A percentile compares a stretch with the other conserved stretches of the same genome.
Evolutionary conservation across 179 eudicot genomes (phyloP).

Genomic region (Beta lomatogona): DNA sequence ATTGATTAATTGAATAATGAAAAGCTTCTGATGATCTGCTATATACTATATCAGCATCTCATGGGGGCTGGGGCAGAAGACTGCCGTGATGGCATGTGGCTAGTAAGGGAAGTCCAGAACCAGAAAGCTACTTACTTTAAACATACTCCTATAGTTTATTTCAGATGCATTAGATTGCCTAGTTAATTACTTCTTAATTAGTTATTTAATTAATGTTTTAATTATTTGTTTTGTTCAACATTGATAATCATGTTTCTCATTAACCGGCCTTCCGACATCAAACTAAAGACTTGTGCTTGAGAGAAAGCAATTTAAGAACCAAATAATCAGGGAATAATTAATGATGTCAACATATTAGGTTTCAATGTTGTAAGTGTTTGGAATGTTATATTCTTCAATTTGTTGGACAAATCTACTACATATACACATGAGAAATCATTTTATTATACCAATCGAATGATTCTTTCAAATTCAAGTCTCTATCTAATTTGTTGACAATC

Average conservation of each 20-base stretch:
- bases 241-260: slow-evolving; percentile 18
- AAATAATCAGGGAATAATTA: neutral
- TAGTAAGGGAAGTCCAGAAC: slow-evolving; percentile 20
- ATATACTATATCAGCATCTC: neutral
- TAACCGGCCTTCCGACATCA: slow-evolving; percentile 20
- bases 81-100: slow-evolving; percentile 28
- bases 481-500: too few relatives aligned
- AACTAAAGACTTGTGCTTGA: neutral
- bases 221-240: slow-evolving; percentile 8
- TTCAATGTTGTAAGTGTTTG: slow-evolving; percentile 2
- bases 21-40: too few relatives aligned
- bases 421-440: slow-evolving; percentile 12
- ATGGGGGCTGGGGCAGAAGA: neutral
- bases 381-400: neutral
- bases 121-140: neutral
- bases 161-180: neutral
- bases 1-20: too few relatives aligned
- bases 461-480: too few relatives aligned
- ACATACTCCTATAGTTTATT: neutral
- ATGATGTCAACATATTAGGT: slow-evolving; percentile 18
- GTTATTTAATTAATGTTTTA: neutral
- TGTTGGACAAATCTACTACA: slow-evolving; percentile 12
- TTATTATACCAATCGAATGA: neutral
- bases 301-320: neutral
- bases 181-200: neutral